A percentile compares a stretch with the other conserved stretches of the same genome.
phyloP scores from a whole-genome alignment of 2,329 filamentous ascomycete genomes.

The Microcyclospora pomicola region DNA sequence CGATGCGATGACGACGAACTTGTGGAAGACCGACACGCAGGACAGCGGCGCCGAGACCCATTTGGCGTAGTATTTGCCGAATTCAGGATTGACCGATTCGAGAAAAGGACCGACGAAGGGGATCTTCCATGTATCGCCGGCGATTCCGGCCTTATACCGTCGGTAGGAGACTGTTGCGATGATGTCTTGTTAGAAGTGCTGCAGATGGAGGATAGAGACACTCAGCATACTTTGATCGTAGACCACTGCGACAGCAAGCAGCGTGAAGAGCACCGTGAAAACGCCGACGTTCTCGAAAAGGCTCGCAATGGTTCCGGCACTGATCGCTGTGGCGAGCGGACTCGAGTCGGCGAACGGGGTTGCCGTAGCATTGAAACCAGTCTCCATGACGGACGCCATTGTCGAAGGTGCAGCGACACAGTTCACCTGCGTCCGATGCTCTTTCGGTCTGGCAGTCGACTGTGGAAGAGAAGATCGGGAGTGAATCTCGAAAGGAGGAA shows the following conservation, averaged over 20 bases:
- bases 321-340: too few relatives aligned
- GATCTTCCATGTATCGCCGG: constrained; percentile 33
- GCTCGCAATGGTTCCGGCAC: constrained; percentile 13
- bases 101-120: constrained; percentile 76
- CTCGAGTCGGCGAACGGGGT: too few relatives aligned
- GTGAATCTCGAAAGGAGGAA: too few relatives aligned
- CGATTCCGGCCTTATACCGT: constrained; percentile 32
- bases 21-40: constrained; percentile 98
- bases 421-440: too few relatives aligned
- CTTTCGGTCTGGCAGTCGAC: too few relatives aligned
- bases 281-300: constrained; percentile 43
- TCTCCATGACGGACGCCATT: too few relatives aligned
- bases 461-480: too few relatives aligned
- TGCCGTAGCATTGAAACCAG: too few relatives aligned
- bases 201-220: constrained; percentile 11
- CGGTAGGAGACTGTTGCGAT: constrained; percentile 31
- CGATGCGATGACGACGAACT: constrained; percentile 97
- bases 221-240: constrained; percentile 75
- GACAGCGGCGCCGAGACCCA: constrained; percentile 84
- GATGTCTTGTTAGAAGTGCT: not conserved
- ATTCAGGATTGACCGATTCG: constrained; percentile 81
- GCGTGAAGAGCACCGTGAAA: constrained; percentile 54
- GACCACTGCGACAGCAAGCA: constrained; percentile 56
- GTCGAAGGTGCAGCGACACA: too few relatives aligned
- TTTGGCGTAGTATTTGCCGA: constrained; percentile 80